A percentile compares a stretch with the other conserved stretches of the same genome.
These are phyloP conservation scores for Trametes gibbosa DNA, from an alignment of 768 basidiomycete species.

Conservation along the genomic window DNA sequence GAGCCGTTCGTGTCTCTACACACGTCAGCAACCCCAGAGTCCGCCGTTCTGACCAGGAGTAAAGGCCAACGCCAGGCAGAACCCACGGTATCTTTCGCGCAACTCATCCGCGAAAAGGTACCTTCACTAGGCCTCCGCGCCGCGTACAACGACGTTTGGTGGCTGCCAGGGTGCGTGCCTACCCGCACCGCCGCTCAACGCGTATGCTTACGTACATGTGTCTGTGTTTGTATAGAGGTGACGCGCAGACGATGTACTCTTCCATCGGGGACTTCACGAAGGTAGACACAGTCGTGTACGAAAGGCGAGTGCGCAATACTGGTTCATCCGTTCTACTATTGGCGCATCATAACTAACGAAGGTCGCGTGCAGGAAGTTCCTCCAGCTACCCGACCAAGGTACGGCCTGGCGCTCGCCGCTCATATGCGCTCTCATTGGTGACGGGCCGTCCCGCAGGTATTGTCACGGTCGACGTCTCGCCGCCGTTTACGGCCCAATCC, in stretches of 20 bases:
- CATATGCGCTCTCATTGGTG: neutral
- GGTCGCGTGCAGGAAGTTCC: slow-evolving; percentile 33
- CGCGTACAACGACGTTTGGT: slow-evolving; percentile 19
- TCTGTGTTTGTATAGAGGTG: slow-evolving; percentile 45
- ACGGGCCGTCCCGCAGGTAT: slow-evolving; percentile 14
- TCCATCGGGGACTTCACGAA: slow-evolving; percentile 57
- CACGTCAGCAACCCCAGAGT: neutral
- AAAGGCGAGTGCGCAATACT: slow-evolving; percentile 36
- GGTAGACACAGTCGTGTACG: slow-evolving; percentile 49
- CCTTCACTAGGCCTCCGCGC: slow-evolving; percentile 6
- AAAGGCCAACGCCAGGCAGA: neutral
- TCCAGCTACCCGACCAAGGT: slow-evolving; percentile 56
- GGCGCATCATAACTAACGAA: neutral
- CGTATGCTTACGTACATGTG: neutral
- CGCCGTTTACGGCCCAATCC: slow-evolving; percentile 16
- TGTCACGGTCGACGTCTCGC: slow-evolving; percentile 23
- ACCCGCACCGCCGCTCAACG: neutral
- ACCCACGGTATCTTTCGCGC: neutral
- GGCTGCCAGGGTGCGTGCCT: slow-evolving; percentile 22
- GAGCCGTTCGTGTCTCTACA: slow-evolving; percentile 1
- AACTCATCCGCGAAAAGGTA: slow-evolving; percentile 8
- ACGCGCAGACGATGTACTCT: slow-evolving; percentile 58
- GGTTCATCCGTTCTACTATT: too few species aligned
- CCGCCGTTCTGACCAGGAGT: neutral
- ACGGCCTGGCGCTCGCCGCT: slow-evolving; percentile 32